Base-by-base conservation (phyloP, 257 asterid genomes). In the Vinca minor region DNA sequence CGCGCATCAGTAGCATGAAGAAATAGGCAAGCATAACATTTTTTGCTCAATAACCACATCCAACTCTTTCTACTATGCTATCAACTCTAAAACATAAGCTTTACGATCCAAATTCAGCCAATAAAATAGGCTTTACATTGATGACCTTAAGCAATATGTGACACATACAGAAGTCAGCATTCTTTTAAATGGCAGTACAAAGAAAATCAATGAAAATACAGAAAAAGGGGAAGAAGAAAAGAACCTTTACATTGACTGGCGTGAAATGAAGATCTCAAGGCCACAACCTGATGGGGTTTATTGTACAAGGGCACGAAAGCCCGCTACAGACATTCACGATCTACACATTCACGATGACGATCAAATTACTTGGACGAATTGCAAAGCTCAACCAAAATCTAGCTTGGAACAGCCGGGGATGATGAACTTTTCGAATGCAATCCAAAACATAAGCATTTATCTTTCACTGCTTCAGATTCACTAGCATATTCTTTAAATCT, bases 381-480 rank as follows among this genome's bases (percentile, higher is more conserved):
- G 46, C 48, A 63, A 38, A 57, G 49, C 49, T 55, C 55, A 50
- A 58, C 47, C 42, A 36, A 56, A 64, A 64, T 73, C 46, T 44
- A 59, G 66, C 80, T 81, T 82, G 62, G 89, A 66, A 63, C 79
- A 63, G 65, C 73, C n/a, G 78, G 68, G 6, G 95, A 76, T 36
- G n/a, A n/a, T n/a, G 92, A 79, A 68, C 83, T 79, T 74, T 83
- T 89, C n/a, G 96, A 78, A 73, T 77, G 80, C 71, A 77, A 53
- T 47, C 94, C 87, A 49, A 93, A 89, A 94, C 99, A 89, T 72
- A 84, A 3, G 79, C 96, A 93, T 59, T 79, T 93, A 66, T 93
- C 99, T 63, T 93, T 93, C 46, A 93, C 86, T 9, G 96, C 97
- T 69, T 86, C 96, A 8, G 90, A 63, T 70, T 87, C 99, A 39